Evolutionary conservation across 2,329 filamentous ascomycete genomes (phyloP), one percentile per base, ranked within the genome.

Genomic region (Pseudogymnoascus sp.): DNA sequence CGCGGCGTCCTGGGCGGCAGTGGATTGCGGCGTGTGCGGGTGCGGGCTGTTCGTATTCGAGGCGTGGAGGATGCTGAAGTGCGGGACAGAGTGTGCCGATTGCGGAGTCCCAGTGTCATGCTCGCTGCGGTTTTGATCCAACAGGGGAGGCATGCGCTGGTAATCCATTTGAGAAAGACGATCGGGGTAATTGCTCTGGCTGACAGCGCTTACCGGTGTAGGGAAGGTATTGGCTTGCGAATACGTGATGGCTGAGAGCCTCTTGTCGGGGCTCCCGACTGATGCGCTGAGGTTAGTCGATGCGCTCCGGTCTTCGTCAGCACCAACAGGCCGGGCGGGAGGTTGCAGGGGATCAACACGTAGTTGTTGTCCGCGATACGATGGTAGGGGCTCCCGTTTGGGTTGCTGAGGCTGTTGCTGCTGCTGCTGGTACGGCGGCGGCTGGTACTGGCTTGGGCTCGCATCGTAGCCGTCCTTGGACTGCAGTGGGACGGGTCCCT

Each of bases 401-500:
- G 70, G 66, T 8, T 65, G 68, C 35, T 31, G 59, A 11, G 50
- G 28, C 35, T 26, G 59, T 15, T 70, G 65, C 59, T 69, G 66
- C 40, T 68, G 68, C 28, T 68, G 70, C 64, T 70, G 57, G 13
- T 69, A 66, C 11, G 70, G 68, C 31, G 73, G 71, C 23, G 72
- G 70, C 9, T 83, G 82, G 68, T 87, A 88, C 7, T 85, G 83
- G 61, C 84, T 82, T 17, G 83, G 81, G 42, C 69, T 67, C 19
- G 68, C 70, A 23, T 75, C 79, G 67, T 78, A 82, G 11, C 79
- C 81, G 68, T 93, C 90, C 76, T 96, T 96, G 19, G 91, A 93
- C 76, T 96, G 90, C 60, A 96, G 82, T 65, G 88, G 90, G 68
- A 93, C 83, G 60, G 87, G 84, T 61, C 81, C 77, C 69, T 87